Conservation (phyloP, 352 stramenopile genomes). For the Globisporangium irregulare region DNA sequence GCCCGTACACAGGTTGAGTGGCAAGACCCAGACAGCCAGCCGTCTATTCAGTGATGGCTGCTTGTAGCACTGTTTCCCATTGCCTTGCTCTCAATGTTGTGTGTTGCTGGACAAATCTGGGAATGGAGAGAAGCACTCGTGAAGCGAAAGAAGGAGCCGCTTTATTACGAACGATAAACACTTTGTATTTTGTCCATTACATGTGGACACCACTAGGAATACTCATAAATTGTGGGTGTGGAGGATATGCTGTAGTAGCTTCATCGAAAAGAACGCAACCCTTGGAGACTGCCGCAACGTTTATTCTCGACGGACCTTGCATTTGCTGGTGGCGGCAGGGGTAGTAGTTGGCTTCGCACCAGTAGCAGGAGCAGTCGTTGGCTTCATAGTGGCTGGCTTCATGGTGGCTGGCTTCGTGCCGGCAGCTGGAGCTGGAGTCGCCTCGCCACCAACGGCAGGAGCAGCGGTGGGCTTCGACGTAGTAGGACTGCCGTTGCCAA, state of each 20-base stretch:
- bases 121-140: neutral
- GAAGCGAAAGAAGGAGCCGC: neutral
- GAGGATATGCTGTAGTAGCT: neutral
- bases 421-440: neutral
- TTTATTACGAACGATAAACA: neutral
- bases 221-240: neutral
- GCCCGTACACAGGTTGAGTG: neutral
- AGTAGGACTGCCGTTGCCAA: neutral
- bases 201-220: neutral
- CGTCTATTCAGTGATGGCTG: neutral
- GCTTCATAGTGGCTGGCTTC: neutral
- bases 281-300: neutral
- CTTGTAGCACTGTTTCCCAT: neutral
- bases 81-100: neutral
- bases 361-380: neutral
- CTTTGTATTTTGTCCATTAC: neutral
- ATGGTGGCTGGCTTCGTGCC: neutral
- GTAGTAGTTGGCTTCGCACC: neutral
- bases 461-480: neutral
- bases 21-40: neutral
- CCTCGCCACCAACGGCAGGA: neutral
- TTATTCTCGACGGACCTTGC: neutral
- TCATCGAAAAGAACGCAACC: neutral
- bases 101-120: too few species aligned
- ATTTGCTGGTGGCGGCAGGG: conserved; percentile 3